These are phyloP conservation scores for Ophiostoma montium DNA, from an alignment of 2,329 filamentous ascomycete genomes.

Conservation along the genomic window DNA sequence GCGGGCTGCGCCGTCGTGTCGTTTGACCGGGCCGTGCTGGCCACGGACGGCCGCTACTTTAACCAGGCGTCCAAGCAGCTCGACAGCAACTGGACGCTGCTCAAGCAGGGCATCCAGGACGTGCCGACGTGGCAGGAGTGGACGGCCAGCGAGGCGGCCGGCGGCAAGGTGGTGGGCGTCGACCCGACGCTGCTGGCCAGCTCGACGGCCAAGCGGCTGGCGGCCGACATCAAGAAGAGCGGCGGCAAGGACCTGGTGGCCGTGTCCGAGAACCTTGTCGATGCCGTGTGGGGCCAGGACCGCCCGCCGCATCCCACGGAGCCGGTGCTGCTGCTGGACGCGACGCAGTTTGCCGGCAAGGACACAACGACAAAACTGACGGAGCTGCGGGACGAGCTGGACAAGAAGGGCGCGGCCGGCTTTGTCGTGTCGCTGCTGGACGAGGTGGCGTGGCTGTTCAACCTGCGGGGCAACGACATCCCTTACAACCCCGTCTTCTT, in stretches of 20 bases:
- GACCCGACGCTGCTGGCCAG: slow-evolving; percentile 77
- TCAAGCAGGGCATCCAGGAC: slow-evolving; percentile 88
- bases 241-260: slow-evolving; percentile 65
- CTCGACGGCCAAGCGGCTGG: slow-evolving; percentile 49
- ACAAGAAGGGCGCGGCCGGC: slow-evolving; percentile 75
- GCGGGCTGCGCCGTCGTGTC: slow-evolving; percentile 87
- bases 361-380: slow-evolving; percentile 67
- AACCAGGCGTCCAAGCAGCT: slow-evolving; percentile 89
- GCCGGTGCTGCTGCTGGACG: slow-evolving; percentile 54
- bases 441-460: slow-evolving; percentile 97
- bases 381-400: slow-evolving; percentile 78
- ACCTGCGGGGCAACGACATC: slow-evolving; percentile 86
- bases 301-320: slow-evolving; percentile 65
- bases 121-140: slow-evolving; percentile 97
- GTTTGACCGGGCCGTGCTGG: slow-evolving; percentile 70
- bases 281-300: slow-evolving; percentile 68
- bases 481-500: slow-evolving; percentile 98
- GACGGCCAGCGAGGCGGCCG: slow-evolving; percentile 73
- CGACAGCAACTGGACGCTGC: slow-evolving; percentile 75
- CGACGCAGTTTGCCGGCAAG: slow-evolving; percentile 63
- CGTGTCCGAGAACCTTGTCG: slow-evolving; percentile 73
- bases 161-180: slow-evolving; percentile 77
- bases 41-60: slow-evolving; percentile 95
- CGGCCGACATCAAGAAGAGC: slow-evolving; percentile 74
- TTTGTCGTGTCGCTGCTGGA: slow-evolving; percentile 92